Evolutionary conservation across 768 basidiomycete species (phyloP).

Genomic region (Gloeophyllum trabeum): DNA sequence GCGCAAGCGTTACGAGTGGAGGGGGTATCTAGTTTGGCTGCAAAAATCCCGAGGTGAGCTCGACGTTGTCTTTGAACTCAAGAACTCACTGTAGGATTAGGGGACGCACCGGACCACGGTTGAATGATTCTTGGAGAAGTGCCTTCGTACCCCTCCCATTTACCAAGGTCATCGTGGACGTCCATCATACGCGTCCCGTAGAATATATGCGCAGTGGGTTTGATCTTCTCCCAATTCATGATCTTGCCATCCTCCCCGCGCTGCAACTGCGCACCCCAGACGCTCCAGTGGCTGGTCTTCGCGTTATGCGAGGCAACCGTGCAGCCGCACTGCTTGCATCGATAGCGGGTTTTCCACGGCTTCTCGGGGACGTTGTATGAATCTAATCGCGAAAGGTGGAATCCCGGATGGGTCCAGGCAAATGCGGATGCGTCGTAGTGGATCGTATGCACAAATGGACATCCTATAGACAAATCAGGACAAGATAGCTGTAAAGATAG

Average conservation of each 20-base stretch:
- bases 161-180: slow-evolving; percentile 41
- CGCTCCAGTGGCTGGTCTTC: slow-evolving; percentile 34
- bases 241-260: slow-evolving; percentile 40
- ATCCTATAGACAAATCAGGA: slow-evolving; percentile 23
- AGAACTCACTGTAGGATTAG: too few relatives aligned
- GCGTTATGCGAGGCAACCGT: slow-evolving; percentile 42
- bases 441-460: slow-evolving; percentile 51
- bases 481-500: background rate
- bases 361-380: slow-evolving; percentile 34
- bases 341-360: slow-evolving; percentile 48
- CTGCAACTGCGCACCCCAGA: slow-evolving; percentile 48
- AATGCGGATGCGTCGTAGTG: slow-evolving; percentile 43
- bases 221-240: slow-evolving; percentile 38
- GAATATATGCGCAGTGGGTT: slow-evolving; percentile 58
- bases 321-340: slow-evolving; percentile 53
- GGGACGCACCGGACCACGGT: too few relatives aligned
- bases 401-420: slow-evolving; percentile 36
- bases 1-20: too few relatives aligned
- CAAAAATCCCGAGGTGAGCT: too few relatives aligned
- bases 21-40: too few relatives aligned
- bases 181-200: slow-evolving; percentile 53
- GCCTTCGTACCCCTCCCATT: slow-evolving; percentile 57
- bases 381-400: slow-evolving; percentile 27
- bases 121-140: slow-evolving; percentile 22
- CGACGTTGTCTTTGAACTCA: too few relatives aligned